phyloP scores from a whole-genome alignment of 805 yeast species.

The Zygosaccharomyces pseudorouxii region DNA sequence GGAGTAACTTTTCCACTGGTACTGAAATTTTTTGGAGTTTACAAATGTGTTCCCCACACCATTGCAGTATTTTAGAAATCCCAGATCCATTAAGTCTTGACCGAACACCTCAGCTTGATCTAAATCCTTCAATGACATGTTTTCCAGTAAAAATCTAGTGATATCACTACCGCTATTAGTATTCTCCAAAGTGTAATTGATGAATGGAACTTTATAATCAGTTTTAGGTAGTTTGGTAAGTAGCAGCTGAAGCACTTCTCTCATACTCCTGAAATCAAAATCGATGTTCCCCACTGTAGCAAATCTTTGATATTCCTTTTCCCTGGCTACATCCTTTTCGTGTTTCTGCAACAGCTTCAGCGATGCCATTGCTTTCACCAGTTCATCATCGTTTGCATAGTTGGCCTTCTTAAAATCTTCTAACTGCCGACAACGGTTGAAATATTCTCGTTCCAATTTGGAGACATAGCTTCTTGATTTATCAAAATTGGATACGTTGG shows the following conservation, averaged over 20 bases:
- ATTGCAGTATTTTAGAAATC: slow-evolving; percentile 49
- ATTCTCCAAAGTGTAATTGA: slow-evolving; percentile 34
- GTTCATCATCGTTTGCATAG: slow-evolving; percentile 20
- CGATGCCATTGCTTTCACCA: slow-evolving; percentile 22
- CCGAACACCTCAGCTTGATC: slow-evolving; percentile 69
- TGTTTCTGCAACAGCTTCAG: slow-evolving; percentile 24
- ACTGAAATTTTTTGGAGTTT: slow-evolving; percentile 65
- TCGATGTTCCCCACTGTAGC: slow-evolving; percentile 31
- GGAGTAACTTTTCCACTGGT: slow-evolving; percentile 76
- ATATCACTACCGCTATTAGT: slow-evolving; percentile 36
- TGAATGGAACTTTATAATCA: slow-evolving; percentile 58
- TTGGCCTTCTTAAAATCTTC: slow-evolving; percentile 49
- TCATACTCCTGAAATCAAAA: slow-evolving; percentile 34
- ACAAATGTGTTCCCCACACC: slow-evolving; percentile 70
- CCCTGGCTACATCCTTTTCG: slow-evolving; percentile 24
- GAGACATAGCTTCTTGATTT: slow-evolving; percentile 43
- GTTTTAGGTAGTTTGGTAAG: slow-evolving; percentile 48
- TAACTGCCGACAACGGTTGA: slow-evolving; percentile 68
- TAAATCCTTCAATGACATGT: slow-evolving; percentile 36
- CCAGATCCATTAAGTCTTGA: slow-evolving; percentile 59
- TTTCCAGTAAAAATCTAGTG: slow-evolving; percentile 28
- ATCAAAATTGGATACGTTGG: slow-evolving; percentile 50
- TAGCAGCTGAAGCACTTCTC: slow-evolving; percentile 40
- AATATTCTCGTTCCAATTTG: slow-evolving; percentile 59
- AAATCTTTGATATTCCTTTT: slow-evolving; percentile 29